Evolutionary conservation across 164 flowering plant genomes (phyloP), one percentile per base, ranked within the genome.

Genomic region (Magnolia kwangsiensis): DNA sequence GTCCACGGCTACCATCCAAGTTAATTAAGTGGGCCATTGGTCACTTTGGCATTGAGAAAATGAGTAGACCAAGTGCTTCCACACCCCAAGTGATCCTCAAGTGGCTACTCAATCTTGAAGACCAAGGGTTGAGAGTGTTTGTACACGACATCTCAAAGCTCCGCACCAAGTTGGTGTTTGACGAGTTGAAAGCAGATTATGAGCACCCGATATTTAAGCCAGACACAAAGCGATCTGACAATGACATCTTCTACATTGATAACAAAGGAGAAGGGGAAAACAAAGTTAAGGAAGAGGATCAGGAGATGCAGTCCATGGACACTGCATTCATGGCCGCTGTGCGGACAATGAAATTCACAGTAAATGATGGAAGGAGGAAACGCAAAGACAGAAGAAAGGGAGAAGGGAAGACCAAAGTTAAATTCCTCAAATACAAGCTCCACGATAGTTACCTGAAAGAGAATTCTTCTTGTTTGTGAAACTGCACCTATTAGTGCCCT

Each of bases 51-150:
- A 77, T 50, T 72, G 85, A 79, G 27, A 81, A 80, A 50, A 73
- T 74, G 20, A 77, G 51, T 72, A 71, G 45, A 81, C 80, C 84
- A 14, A 78, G 74, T 59, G 81, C 82, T 51, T 81, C 84, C 16
- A 89, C 97, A 63, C 95, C 97, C 58, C 85, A 80, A 78, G 84
- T 87, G 69, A 79, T 90, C 79, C 75, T 92, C 61, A 84, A 81
- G 73, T 90, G 91, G 90, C 81, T 89, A 23, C 80, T 87, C 19
- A 81, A 79, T 51, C 83, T 87, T 71, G 92, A 90, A 78, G 82
- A 80, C 50, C 78, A 80, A 76, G 92, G 96, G 50, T 49, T 85
- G 61, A 78, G 71, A 80, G 71, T 87, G 73, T 85, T 89, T 80
- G 90, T 80, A 66, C 80, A 80, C 59, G 78, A 74, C 67, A 76